phyloP scores from a whole-genome alignment of 306 rosid species.

The Malus sylvestris region DNA sequence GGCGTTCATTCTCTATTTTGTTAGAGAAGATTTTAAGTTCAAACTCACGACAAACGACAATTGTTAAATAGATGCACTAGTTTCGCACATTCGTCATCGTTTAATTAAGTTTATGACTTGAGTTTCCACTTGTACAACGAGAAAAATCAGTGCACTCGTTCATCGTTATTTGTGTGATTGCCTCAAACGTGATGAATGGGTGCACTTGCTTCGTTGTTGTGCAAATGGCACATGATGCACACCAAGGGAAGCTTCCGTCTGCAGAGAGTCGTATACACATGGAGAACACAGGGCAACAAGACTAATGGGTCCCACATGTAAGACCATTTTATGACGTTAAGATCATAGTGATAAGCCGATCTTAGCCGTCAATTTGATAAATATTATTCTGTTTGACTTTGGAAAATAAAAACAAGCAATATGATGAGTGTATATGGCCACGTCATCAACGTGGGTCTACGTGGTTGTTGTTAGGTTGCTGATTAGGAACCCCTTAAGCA shows the following conservation, averaged over 20 bases:
- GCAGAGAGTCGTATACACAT: not conserved
- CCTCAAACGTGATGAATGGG: not conserved
- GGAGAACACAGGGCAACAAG: not conserved
- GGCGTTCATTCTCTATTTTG: too few relatives aligned
- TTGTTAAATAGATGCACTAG: too few relatives aligned
- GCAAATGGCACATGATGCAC: not conserved
- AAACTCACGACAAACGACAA: too few relatives aligned
- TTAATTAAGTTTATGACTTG: too few relatives aligned
- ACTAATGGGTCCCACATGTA: slow-evolving; percentile 5
- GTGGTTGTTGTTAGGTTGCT: slow-evolving; percentile 29
- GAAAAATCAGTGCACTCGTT: too few relatives aligned
- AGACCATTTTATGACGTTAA: not conserved
- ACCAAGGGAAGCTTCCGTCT: not conserved
- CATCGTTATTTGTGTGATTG: too few relatives aligned
- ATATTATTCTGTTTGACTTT: not conserved
- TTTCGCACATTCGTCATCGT: too few relatives aligned
- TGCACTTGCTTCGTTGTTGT: not conserved
- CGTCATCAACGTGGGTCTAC: slow-evolving; percentile 12
- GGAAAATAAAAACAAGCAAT: not conserved
- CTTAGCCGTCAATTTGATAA: not conserved
- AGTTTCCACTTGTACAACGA: too few relatives aligned
- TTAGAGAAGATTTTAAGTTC: too few relatives aligned
- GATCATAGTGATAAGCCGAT: not conserved
- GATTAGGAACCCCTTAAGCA: slow-evolving; percentile 16
- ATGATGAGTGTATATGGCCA: slow-evolving; percentile 4